Evolutionary conservation across 2,329 filamentous ascomycete genomes (phyloP), one percentile per base, ranked within the genome.

Genomic region (Verticillium zaregamsianum): DNA sequence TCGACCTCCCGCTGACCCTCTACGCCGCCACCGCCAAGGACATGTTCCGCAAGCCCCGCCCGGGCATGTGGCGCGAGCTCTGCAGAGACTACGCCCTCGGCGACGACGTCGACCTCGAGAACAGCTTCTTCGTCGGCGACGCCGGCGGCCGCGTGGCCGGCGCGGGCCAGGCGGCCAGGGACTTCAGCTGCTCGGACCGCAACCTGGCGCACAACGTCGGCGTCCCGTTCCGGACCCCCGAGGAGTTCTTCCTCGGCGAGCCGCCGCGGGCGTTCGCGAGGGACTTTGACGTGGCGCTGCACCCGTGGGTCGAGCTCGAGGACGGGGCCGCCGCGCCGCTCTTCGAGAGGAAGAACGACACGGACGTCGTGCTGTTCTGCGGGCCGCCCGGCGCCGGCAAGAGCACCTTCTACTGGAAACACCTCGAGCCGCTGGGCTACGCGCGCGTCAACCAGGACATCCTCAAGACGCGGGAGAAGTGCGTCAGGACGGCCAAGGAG

Each of bases 341-440:
- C 1, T 82, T 83, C 66, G 79, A 83, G 56, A 92, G 88, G 76
- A 83, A 80, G 59, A 86, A 89, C 68, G 73, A 84, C 6, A 74
- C 87, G 66, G 93, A 97, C 61, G 79, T 98, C 15, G 85, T 98
- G 28, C 75, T 98, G 8, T 92, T 96, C 72, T 94, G 91, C 70
- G 95, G 95, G 1, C 92, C 91, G 57, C 95, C 95, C 0, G 93
- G 91, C 1, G 87, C 92, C 3, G 95, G 95, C 20, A 98, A 99
- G 76, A 96, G 92, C 45, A 94, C 92, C 0, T 97, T 95, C 70
- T 97, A 90, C 76, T 92, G 89, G 86, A 87, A 84, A 64, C 79
- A 90, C 66, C 79, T 98, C 39, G 82, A 93, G 71, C 90, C 90
- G 28, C 76, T 95, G 32, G 90, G 88, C 3, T 98, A 96, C 72